Evolutionary conservation across 176 grass and related monocot genomes (phyloP), one percentile per base, ranked within the genome.

Genomic region (Rhynchospora pubera): DNA sequence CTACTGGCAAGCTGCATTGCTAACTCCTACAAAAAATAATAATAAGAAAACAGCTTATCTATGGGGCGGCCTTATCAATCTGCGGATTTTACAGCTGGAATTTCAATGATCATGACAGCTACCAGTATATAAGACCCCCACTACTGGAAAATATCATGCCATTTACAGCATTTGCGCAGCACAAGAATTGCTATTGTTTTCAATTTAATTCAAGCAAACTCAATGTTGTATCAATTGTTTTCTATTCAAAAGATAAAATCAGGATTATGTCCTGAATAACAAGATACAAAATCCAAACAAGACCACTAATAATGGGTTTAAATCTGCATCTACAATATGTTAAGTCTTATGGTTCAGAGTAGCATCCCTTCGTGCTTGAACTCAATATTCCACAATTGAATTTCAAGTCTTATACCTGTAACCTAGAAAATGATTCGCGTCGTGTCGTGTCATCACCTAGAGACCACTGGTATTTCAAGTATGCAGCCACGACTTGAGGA

Each of bases 391-490:
- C 15, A 67, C 32, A 6, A 43, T 39, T 39, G 43, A 43, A 42
- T 79, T 46, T 72, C 8, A 62, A 65, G 50, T n/a, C n/a, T 58
- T 70, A 21, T 92, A 98, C 95, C 88, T 98, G 95, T 84, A 98
- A 85, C 65, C 62, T 86, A 77, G 82, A 94, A 89, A 98, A 98
- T 64, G 92, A 85, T 53, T 94, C 95, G 55, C 71, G 92, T 59
- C 92, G 78, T 90, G 90, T 98, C 57, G 90, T 79, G 60, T 98
- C 92, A 85, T 98, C 95, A 26, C 95, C 90, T 79, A 93, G 85
- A 72, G 95, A 91, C 87, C 93, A 98, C 63, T 94, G 87, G 58
- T 98, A 98, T 56, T 98, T 91, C 39, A 98, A 88, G 87, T 94
- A 98, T 53, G 95, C 92, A 72, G 92, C 70, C n/a, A 89, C 83